phyloP scores from a whole-genome alignment of 345 rosid species.

The Melastoma malabathricum region DNA sequence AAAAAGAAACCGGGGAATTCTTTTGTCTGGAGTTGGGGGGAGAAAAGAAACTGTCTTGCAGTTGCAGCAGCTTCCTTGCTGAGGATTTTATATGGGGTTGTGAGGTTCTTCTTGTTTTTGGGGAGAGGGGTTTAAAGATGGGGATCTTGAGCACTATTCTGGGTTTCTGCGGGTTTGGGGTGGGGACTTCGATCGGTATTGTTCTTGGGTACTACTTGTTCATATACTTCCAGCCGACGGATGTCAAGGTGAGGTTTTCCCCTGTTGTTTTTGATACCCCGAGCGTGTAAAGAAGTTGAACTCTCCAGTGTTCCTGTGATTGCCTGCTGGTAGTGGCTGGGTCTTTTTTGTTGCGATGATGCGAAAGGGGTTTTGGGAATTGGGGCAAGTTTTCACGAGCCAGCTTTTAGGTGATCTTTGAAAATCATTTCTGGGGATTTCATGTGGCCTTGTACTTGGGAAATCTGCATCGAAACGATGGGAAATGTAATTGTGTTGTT shows the following conservation, averaged over 20 bases:
- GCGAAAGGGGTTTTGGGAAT: too few species aligned
- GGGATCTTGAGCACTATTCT: constrained; percentile 34
- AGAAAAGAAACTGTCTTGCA: neutral
- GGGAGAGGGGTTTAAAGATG: constrained; percentile 4
- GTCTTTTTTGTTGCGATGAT: neutral
- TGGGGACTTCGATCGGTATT: constrained; percentile 66
- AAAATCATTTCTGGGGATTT: too few species aligned
- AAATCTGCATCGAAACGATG: too few species aligned
- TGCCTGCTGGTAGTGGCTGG: neutral
- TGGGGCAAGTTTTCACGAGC: too few species aligned
- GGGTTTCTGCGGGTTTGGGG: constrained; percentile 59
- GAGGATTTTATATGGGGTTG: neutral
- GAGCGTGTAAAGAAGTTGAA: too few species aligned
- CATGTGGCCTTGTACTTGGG: too few species aligned
- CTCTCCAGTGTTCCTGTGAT: neutral
- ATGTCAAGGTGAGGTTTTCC: constrained; percentile 43
- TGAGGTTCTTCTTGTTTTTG: too few species aligned
- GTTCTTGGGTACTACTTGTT: constrained; percentile 68
- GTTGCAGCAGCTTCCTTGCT: too few species aligned
- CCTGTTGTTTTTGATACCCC: neutral
- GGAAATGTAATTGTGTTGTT: neutral
- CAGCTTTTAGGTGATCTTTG: too few species aligned
- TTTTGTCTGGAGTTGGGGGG: neutral
- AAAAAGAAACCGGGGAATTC: too few species aligned
- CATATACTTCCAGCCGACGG: constrained; percentile 50